These are phyloP conservation scores for Spatholobus suberectus DNA, from an alignment of 306 rosid species.

Conservation along the genomic window DNA sequence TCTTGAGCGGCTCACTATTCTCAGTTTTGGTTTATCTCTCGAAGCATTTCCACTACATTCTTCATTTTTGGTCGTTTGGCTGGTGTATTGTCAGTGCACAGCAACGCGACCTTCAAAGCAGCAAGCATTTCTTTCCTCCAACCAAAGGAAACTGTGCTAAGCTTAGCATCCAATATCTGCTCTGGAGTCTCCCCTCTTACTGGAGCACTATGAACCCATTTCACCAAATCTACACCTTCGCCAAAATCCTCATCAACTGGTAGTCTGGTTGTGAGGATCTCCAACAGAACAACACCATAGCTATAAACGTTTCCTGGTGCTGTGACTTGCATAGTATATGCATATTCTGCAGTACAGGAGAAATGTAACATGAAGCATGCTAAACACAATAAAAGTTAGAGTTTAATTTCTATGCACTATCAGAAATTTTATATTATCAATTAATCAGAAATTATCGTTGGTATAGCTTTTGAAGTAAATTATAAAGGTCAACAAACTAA, in stretches of 20 bases:
- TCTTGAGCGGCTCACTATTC: not conserved
- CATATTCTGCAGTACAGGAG: slow-evolving; percentile 74
- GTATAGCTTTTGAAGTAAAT: not conserved
- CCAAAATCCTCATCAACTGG: slow-evolving; percentile 96
- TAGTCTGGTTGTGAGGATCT: slow-evolving; percentile 85
- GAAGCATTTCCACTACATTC: slow-evolving; percentile 95
- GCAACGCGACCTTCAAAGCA: slow-evolving; percentile 91
- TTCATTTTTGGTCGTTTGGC: slow-evolving; percentile 98
- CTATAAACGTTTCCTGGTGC: slow-evolving; percentile 98
- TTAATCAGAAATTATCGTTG: not conserved
- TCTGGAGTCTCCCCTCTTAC: slow-evolving; percentile 94
- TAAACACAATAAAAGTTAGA: not conserved
- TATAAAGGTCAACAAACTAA: not conserved
- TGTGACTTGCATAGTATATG: slow-evolving; percentile 99
- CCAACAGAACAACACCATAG: slow-evolving; percentile 91
- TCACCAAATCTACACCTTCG: slow-evolving; percentile 94
- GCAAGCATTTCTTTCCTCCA: slow-evolving; percentile 99
- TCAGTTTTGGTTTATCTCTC: slow-evolving; percentile 70
- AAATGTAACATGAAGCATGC: slow-evolving; percentile 17
- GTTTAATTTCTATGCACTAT: not conserved
- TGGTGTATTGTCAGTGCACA: slow-evolving; percentile 90
- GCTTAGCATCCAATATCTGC: slow-evolving; percentile 91
- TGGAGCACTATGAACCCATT: slow-evolving; percentile 96
- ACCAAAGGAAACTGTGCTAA: slow-evolving; percentile 91
- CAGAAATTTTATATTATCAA: not conserved